Base-by-base conservation (phyloP, 2,329 filamentous ascomycete species). In the Triangularia verruculosa region DNA sequence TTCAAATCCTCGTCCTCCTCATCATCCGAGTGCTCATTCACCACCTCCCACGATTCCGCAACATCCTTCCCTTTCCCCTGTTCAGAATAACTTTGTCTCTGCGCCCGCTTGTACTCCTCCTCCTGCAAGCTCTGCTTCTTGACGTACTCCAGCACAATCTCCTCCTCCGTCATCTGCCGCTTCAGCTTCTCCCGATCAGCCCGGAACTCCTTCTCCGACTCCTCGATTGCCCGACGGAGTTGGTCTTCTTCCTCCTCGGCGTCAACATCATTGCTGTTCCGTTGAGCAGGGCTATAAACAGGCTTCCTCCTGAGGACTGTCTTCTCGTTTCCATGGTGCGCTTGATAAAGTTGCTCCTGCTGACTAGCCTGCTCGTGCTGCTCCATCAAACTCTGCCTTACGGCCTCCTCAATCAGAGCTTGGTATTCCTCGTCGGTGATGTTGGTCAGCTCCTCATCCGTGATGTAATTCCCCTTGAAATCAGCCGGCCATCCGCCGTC, bases 111-210 rank as follows among this genome's bases (percentile, higher is more conserved):
- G 57, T 74, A 80, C 72, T 87, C 81, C 68, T 88, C 87, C 75
- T 94, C 91, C 0, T 84, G 81, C 51, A 92, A 72, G 73, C 89
- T 92, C 78, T 93, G 89, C 78, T 87, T 89, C 80, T 89, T 90
- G 47, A 92, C 83, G 74, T 91, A 92, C 70, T 92, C 89, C 72
- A 93, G 74, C 8, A 93, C 85, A 63, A 90, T 86, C 62, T 92
- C 85, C 72, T 93, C 89, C 71, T 93, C 90, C 0, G 81, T 84
- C 71, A 75, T 73, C 34, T 79, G 75, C 3, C 78, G 76, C 52
- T 77, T 75, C 67, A 80, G 70, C 60, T 82, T 75, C 32, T 79
- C 74, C 66, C 79, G 70, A 55, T 81, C 75, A 34, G 78, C 74
- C 59, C 75, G 74, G 24, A 83, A 80, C 12, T 76, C 78, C 7